Base-by-base conservation (phyloP, 495 filamentous ascomycete species). In the Aspergillus steynii region DNA sequence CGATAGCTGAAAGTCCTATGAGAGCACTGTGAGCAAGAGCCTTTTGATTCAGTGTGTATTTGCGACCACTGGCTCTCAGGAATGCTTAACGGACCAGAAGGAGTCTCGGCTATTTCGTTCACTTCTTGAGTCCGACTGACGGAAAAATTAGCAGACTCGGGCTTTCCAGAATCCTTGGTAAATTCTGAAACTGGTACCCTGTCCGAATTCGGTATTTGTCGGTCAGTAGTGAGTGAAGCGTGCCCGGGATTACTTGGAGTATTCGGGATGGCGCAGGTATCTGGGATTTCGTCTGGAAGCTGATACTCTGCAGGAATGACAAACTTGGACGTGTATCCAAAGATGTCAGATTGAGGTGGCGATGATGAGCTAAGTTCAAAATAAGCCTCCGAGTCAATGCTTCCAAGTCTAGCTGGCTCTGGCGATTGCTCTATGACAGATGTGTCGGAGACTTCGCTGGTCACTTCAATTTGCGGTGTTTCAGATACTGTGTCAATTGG, bases 51-150 rank as follows among this genome's bases (percentile, higher is more conserved):
- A 12, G 62, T 15, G 25, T 29, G 29, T 6, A 14, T 9, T 15
- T 26, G 42, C 4, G 60, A 46, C 14, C 9, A 32, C 50, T 63
- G 63, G 29, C 28, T 65, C 29, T 52, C 42, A 34, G 51, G 10
- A 5, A 29, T 28, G 47, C 12, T 49, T 28, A 34, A 48, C 14
- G 27, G 28, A 32, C 28, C 46, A 48, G 60, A 51, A 15, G 72
- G 68, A 12, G 70, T 74, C 53, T 74, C 72, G 9, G 70, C 61
- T 50, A 75, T 66, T 46, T 73, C 70, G 32, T 42, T 28, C 7
- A 54, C 37, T 50, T 61, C 32, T 48, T 48, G 48, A 42, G 28
- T 27, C 7, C 29, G 48, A 2, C 12, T 59, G 28, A 25, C 4
- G 31, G 29, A 6, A 8, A 27, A 42, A 10, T 7, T 20, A 8